These are phyloP conservation scores for Trichoderma brevicompactum DNA, from an alignment of 2,329 filamentous ascomycete species.

Conservation along the genomic window DNA sequence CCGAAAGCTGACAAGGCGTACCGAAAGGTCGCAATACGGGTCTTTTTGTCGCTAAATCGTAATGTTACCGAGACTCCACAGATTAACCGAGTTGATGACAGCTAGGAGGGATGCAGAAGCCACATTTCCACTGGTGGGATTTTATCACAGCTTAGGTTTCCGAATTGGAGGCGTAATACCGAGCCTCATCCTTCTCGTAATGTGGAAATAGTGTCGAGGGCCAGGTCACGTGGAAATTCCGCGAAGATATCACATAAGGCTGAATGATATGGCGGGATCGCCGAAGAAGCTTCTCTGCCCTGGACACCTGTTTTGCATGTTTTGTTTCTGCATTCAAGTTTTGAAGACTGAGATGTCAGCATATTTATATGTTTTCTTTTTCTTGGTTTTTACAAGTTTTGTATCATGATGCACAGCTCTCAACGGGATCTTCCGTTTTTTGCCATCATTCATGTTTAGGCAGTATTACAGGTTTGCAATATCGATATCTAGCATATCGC, in stretches of 20 bases:
- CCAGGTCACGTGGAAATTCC: conserved; percentile 6
- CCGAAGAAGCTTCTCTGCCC: neutral
- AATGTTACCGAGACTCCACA: conserved; percentile 15
- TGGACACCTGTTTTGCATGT: neutral
- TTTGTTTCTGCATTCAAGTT: neutral
- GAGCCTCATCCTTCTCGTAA: conserved; percentile 24
- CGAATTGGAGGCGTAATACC: conserved; percentile 18
- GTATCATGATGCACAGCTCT: neutral
- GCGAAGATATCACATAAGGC: neutral
- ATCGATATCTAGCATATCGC: neutral
- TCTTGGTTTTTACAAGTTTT: neutral
- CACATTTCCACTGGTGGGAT: conserved; percentile 22
- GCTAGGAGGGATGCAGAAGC: conserved; percentile 6
- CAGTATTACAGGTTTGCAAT: neutral
- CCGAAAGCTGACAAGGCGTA: conserved; percentile 3
- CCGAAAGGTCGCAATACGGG: conserved; percentile 2
- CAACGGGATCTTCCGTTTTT: conserved; percentile 1
- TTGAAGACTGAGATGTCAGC: neutral
- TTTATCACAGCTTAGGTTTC: neutral
- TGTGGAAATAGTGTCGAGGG: neutral
- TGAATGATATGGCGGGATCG: neutral
- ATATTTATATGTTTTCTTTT: neutral
- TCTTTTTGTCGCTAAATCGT: neutral
- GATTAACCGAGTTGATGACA: conserved; percentile 13
- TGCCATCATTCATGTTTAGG: conserved; percentile 2